phyloP scores from a whole-genome alignment of 768 basidiomycete genomes.

The Lactarius psammicola region DNA sequence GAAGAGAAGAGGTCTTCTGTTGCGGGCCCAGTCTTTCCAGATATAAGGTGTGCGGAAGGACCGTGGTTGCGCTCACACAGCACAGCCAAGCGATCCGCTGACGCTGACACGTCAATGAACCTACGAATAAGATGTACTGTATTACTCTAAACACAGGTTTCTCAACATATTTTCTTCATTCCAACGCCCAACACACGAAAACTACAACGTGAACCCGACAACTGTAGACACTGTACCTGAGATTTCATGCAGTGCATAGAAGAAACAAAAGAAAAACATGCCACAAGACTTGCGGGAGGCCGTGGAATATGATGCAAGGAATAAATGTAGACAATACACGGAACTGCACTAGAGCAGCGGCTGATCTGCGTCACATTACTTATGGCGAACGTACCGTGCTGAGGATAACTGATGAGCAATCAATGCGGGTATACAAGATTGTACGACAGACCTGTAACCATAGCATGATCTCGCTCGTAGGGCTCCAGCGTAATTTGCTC shows the following conservation, averaged over 20 bases:
- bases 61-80: neutral
- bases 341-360: slow-evolving; percentile 5
- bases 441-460: slow-evolving; percentile 68
- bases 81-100: neutral
- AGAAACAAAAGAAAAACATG: neutral
- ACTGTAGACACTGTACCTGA: neutral
- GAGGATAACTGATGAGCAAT: neutral
- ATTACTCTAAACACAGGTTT: no score
- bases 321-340: slow-evolving; percentile 24
- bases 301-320: slow-evolving; percentile 21
- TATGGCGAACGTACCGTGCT: slow-evolving; percentile 52
- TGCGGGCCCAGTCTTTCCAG: neutral
- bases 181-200: neutral
- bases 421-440: slow-evolving; percentile 7
- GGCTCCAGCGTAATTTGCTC: slow-evolving; percentile 96
- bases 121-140: neutral
- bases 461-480: slow-evolving; percentile 87
- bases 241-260: neutral
- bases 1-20: neutral
- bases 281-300: neutral
- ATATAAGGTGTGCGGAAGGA: neutral
- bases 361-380: slow-evolving; percentile 28
- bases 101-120: neutral
- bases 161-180: neutral
- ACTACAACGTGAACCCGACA: neutral